Conservation (phyloP, 2,329 filamentous ascomycete genomes). For the Paraphoma chrysanthemicola region DNA sequence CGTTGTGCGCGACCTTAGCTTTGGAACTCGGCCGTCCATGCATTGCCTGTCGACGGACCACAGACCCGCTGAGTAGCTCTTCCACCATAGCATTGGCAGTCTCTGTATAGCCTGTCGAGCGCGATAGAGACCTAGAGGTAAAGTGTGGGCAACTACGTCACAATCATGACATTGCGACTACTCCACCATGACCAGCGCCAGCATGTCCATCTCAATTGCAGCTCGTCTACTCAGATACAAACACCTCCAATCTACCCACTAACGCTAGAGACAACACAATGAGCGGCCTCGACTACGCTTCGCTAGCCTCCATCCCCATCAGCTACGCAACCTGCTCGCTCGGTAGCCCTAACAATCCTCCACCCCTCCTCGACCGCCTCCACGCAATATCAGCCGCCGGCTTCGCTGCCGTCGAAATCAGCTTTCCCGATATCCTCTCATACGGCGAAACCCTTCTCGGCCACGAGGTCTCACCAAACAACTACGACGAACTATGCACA, state of each 20-base stretch:
- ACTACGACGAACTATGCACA: conserved; percentile 65
- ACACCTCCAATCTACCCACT: neutral
- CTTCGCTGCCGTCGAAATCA: conserved; percentile 75
- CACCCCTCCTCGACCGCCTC: conserved; percentile 65
- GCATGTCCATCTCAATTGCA: neutral
- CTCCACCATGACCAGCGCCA: neutral
- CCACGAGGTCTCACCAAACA: conserved; percentile 60
- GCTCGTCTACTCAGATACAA: neutral
- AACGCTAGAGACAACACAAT: conserved; percentile 25
- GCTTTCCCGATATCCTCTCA: conserved; percentile 73
- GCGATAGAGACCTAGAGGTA: neutral
- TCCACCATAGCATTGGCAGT: too few relatives aligned
- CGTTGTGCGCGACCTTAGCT: too few relatives aligned
- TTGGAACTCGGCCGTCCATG: too few relatives aligned
- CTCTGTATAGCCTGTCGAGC: neutral
- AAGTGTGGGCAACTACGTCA: conserved; percentile 23
- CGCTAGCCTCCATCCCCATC: conserved; percentile 53
- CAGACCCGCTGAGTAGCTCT: too few relatives aligned
- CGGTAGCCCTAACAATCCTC: conserved; percentile 49
- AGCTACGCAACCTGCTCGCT: conserved; percentile 66
- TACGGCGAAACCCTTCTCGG: conserved; percentile 64
- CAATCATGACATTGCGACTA: conserved; percentile 6
- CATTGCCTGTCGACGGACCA: too few relatives aligned
- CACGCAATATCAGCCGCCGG: conserved; percentile 68
- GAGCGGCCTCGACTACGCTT: conserved; percentile 41